phyloP scores from a whole-genome alignment of 371 early-diverging fungal genomes.

The Ordospora pajunii region DNA sequence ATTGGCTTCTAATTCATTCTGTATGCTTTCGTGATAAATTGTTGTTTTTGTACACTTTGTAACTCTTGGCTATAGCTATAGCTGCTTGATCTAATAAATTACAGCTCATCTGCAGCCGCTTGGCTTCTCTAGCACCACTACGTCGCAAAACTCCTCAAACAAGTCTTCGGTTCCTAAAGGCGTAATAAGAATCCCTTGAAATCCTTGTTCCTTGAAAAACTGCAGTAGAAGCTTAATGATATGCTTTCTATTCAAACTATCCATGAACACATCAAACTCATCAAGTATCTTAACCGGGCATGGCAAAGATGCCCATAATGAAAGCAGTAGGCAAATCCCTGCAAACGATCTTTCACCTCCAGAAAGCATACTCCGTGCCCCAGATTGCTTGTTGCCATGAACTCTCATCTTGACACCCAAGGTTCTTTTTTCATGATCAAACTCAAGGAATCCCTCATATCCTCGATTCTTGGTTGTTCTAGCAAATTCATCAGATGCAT shows the following conservation, averaged over 20 bases:
- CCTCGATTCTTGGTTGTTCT: conserved; percentile 63
- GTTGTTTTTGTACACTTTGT: too few species aligned
- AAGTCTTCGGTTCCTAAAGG: conserved; percentile 54
- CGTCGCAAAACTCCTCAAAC: conserved; percentile 43
- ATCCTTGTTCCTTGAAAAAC: conserved; percentile 30
- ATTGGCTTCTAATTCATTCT: not conserved
- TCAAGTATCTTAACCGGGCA: conserved; percentile 87
- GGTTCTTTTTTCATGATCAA: conserved; percentile 68
- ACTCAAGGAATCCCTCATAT: conserved; percentile 71
- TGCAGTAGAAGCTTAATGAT: conserved; percentile 54
- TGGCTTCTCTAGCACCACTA: conserved; percentile 47
- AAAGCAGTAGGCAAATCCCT: conserved; percentile 80
- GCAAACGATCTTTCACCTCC: conserved; percentile 99
- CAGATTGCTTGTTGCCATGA: conserved; percentile 60
- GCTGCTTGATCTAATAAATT: not conserved
- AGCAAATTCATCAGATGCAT: conserved; percentile 44
- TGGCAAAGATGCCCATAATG: conserved; percentile 87
- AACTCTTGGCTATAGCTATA: too few species aligned
- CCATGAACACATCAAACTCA: conserved; percentile 99
- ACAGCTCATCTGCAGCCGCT: not conserved
- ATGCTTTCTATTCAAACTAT: conserved; percentile 59
- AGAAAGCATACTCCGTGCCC: conserved; percentile 65
- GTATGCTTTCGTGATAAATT: too few species aligned
- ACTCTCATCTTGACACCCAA: conserved; percentile 65
- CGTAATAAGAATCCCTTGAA: conserved; percentile 60